Evolutionary conservation across 805 yeast species (phyloP).

Genomic region (Lachancea sp.): DNA sequence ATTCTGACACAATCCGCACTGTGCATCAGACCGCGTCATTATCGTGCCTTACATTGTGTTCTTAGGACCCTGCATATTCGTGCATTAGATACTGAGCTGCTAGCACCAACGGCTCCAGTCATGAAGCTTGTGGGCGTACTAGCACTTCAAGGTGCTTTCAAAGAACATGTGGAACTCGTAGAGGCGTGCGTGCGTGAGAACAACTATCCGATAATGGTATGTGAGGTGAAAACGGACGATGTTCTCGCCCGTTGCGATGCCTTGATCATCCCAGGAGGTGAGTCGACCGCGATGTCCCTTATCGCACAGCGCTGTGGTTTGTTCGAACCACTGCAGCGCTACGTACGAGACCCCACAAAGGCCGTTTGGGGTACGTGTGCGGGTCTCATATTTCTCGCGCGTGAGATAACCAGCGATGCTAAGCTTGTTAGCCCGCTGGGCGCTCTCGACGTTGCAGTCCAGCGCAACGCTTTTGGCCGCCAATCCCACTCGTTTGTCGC

Average conservation of each 20-base stretch:
- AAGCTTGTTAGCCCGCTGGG: constrained; percentile 53
- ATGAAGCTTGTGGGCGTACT: constrained; percentile 52
- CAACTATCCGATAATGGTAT: constrained; percentile 23
- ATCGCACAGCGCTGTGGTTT: constrained; percentile 61
- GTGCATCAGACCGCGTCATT: background rate
- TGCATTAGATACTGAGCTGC: too few species aligned
- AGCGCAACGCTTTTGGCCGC: constrained; percentile 73
- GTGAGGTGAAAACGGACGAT: constrained; percentile 47
- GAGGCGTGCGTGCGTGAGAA: constrained; percentile 30
- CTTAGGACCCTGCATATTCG: background rate
- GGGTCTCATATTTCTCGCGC: constrained; percentile 63
- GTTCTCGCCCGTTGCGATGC: constrained; percentile 50
- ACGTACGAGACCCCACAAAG: constrained; percentile 41
- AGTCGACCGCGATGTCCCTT: constrained; percentile 61
- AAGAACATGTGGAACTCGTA: constrained; percentile 56
- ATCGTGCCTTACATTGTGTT: background rate
- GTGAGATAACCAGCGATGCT: constrained; percentile 45
- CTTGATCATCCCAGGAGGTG: constrained; percentile 65
- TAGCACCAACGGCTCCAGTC: background rate
- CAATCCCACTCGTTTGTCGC: constrained; percentile 61
- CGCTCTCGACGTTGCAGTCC: constrained; percentile 56
- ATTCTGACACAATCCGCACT: background rate
- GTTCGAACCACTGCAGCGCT: constrained; percentile 46
- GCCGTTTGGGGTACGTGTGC: constrained; percentile 88
- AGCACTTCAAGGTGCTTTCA: constrained; percentile 75